Evolutionary conservation across 2,329 filamentous ascomycete genomes (phyloP).

Genomic region (Rutstroemia sp.): DNA sequence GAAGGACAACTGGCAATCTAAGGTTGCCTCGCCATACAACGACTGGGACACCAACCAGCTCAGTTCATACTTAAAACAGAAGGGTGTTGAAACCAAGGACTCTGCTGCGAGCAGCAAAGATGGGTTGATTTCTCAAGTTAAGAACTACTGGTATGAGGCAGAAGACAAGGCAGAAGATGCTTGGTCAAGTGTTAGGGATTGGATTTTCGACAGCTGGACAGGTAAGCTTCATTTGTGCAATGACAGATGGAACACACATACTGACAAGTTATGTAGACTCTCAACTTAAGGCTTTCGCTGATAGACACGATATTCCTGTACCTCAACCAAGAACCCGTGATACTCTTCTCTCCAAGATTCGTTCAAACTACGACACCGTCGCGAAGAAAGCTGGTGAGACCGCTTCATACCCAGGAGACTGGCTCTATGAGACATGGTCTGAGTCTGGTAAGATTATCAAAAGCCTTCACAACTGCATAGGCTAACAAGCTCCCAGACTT

Average conservation of each 20-base stretch:
- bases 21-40: conserved; percentile 68
- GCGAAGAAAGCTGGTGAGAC: conserved; percentile 73
- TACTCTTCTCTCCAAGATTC: conserved; percentile 66
- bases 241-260: background rate
- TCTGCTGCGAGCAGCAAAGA: conserved; percentile 62
- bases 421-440: conserved; percentile 87
- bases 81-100: conserved; percentile 63
- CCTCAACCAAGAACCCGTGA: conserved; percentile 85
- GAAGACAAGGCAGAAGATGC: conserved; percentile 69
- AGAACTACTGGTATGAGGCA: conserved; percentile 68
- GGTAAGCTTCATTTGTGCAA: background rate
- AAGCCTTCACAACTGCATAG: background rate
- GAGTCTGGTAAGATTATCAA: conserved; percentile 46
- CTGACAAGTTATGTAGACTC: conserved; percentile 58
- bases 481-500: conserved; percentile 47
- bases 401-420: conserved; percentile 82
- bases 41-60: conserved; percentile 68
- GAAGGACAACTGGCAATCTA: conserved; percentile 78
- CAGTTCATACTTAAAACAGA: conserved; percentile 57
- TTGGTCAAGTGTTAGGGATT: conserved; percentile 69
- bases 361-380: conserved; percentile 70
- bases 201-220: conserved; percentile 75
- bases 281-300: conserved; percentile 86
- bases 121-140: conserved; percentile 60
- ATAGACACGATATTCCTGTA: conserved; percentile 75